These are phyloP conservation scores for Penicillium paneum DNA, from an alignment of 2,329 filamentous ascomycete species.

Conservation along the genomic window DNA sequence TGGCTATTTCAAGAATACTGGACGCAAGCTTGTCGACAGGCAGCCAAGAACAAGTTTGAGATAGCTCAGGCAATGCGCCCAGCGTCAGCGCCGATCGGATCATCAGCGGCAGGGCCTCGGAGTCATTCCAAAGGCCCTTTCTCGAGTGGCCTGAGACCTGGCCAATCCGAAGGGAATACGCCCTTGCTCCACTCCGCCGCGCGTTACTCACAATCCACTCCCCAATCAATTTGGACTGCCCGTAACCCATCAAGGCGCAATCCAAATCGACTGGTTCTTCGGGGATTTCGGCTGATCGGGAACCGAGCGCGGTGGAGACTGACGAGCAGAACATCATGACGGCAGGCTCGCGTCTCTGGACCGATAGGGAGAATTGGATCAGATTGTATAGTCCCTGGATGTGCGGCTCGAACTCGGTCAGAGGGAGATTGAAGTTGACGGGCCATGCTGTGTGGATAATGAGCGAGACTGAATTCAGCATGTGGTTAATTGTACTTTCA, in stretches of 20 bases:
- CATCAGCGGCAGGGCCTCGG: conserved; percentile 33
- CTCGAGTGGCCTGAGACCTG: conserved; percentile 36
- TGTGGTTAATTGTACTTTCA: conserved; percentile 32
- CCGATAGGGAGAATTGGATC: conserved; percentile 45
- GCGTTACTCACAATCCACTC: conserved; percentile 32
- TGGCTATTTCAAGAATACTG: conserved; percentile 27
- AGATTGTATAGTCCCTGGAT: conserved; percentile 46
- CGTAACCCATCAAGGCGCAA: conserved; percentile 32
- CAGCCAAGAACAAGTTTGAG: conserved; percentile 31
- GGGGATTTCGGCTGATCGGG: conserved; percentile 6
- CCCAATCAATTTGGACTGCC: conserved; percentile 33
- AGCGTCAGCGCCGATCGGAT: conserved; percentile 32
- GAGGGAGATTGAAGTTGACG: conserved; percentile 54
- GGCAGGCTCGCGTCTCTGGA: conserved; percentile 29
- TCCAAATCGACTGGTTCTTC: conserved; percentile 17
- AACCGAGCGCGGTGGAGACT: conserved; percentile 40
- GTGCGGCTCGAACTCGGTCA: conserved; percentile 49
- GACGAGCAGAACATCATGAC: conserved; percentile 53
- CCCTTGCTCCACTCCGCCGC: conserved; percentile 21
- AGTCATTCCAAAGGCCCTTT: conserved; percentile 35
- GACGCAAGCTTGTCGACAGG: conserved; percentile 31
- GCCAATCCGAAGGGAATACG: conserved; percentile 34
- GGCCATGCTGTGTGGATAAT: conserved; percentile 56
- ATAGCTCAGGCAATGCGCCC: conserved; percentile 24
- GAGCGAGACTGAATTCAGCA: conserved; percentile 43